Base-by-base conservation (phyloP, 2,329 filamentous ascomycete species). In the Pseudopyricularia cyperi region DNA sequence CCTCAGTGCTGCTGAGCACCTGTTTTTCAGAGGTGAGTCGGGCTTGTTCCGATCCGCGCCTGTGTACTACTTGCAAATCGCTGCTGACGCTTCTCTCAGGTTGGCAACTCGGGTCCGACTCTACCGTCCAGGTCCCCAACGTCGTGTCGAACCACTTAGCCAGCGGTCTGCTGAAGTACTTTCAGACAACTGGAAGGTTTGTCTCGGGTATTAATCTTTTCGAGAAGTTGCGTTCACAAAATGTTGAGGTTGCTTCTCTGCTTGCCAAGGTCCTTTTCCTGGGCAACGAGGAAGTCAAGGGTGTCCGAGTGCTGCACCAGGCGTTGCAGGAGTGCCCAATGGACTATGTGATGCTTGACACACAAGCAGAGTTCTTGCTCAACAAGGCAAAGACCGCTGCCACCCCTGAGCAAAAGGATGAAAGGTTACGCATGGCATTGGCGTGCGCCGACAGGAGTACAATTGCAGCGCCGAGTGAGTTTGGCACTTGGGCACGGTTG, bases 161-260 rank as follows among this genome's bases (percentile, higher is more conserved):
- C 1, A 83, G 88, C n/a, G 93, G 94, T 3, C 79, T 98, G 6
- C 74, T 98, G 32, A 88, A 87, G 67, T 98, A 98, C 65, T 94
- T 98, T 59, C 82, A 90, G 60, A 98, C 93, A 0, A 97, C 91
- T 0, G 94, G 93, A 17, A 83, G 93, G 54, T 96, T 93, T 61
- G 80, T 90, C 8, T 97, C 93, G 0, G 93, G 90, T 14, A 95
- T 98, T 67, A 98, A 98, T 59, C 76, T 98, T 1, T 98, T 98
- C 61, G 89, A 97, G 68, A 98, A 98, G 69, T 78, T 98, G 48
- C 84, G 91, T 46, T 83, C 83, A 11, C 85, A 89, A 56, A 95
- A 96, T 62, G 81, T 91, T 1, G 93, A 98, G 63, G 90, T 98
- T 1, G 94, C 93, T 0, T 97, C 93, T 0, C 74, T 98, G 1